These are phyloP conservation scores for Talaromyces sp. DNA, from an alignment of 2,329 filamentous ascomycete species.

Conservation along the genomic window DNA sequence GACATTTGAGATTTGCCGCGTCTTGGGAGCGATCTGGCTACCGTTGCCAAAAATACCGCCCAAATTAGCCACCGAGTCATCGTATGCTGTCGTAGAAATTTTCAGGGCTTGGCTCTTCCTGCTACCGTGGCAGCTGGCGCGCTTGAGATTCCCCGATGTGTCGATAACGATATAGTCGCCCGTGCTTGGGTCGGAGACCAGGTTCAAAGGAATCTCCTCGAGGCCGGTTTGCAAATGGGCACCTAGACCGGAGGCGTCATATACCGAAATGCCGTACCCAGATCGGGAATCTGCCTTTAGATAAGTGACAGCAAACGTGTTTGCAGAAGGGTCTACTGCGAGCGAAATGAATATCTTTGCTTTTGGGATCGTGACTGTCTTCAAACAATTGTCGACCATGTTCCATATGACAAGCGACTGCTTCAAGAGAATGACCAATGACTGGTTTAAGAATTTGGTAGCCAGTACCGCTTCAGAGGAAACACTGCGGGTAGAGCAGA, in stretches of 20 bases:
- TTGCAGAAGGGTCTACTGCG: constrained; percentile 61
- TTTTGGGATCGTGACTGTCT: constrained; percentile 54
- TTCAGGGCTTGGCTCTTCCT: constrained; percentile 19
- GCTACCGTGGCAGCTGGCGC: constrained; percentile 20
- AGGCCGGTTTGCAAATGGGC: constrained; percentile 54
- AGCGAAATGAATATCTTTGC: constrained; percentile 47
- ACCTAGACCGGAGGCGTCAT: constrained; percentile 55
- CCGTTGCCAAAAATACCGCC: constrained; percentile 26
- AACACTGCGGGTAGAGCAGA: constrained; percentile 63
- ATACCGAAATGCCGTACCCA: constrained; percentile 55
- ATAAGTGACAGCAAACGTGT: constrained; percentile 60
- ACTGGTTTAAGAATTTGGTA: constrained; percentile 66
- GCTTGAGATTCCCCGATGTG: constrained; percentile 65
- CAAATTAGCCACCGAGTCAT: constrained; percentile 25
- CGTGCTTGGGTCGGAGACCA: constrained; percentile 59
- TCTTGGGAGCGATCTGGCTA: constrained; percentile 2
- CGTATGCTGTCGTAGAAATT: constrained; percentile 19
- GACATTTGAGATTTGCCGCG: neutral
- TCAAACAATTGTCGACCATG: constrained; percentile 69
- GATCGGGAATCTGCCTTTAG: constrained; percentile 16
- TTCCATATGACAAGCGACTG: constrained; percentile 71
- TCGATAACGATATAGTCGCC: constrained; percentile 74
- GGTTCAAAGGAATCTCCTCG: constrained; percentile 56
- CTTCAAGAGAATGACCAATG: constrained; percentile 69
- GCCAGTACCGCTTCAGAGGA: constrained; percentile 60